phyloP scores from a whole-genome alignment of 805 yeast genomes.

The Isabelozyma rhagii region DNA sequence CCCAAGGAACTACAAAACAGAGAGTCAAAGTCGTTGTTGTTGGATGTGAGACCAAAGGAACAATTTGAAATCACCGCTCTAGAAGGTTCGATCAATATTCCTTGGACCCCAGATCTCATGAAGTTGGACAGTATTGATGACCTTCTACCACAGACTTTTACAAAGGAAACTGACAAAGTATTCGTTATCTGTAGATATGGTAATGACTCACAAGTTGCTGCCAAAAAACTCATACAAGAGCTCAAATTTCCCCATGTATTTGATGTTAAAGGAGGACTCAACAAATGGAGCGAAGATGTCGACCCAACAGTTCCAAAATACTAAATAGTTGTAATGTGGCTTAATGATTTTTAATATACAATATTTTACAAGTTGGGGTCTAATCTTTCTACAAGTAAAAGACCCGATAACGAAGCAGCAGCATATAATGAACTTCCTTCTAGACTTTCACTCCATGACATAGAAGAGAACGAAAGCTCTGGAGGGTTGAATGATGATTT shows the following conservation, averaged over 20 bases:
- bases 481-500: conserved; percentile 42
- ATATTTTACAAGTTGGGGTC: conserved; percentile 15
- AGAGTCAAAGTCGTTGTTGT: conserved; percentile 32
- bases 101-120: conserved; percentile 49
- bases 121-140: conserved; percentile 18
- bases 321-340: conserved; percentile 19
- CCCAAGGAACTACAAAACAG: conserved; percentile 30
- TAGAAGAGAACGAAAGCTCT: conserved; percentile 44
- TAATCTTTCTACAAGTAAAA: conserved; percentile 44
- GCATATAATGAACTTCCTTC: conserved; percentile 47
- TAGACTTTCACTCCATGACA: conserved; percentile 57
- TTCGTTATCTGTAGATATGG: conserved; percentile 83
- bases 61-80: conserved; percentile 71
- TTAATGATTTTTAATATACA: background rate
- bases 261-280: conserved; percentile 79
- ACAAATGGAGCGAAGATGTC: conserved; percentile 59
- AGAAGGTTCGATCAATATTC: conserved; percentile 58
- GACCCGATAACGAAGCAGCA: conserved; percentile 50
- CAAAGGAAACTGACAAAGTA: conserved; percentile 25
- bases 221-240: conserved; percentile 49
- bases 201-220: conserved; percentile 84
- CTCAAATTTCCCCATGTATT: conserved; percentile 48
- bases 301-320: conserved; percentile 66
- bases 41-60: conserved; percentile 78
- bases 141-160: conserved; percentile 16